Percentiles rank a stretch among this genome's conserved stretches.
phyloP scores from a whole-genome alignment of 176 grass and related monocot species.

The Juncus effusus region DNA sequence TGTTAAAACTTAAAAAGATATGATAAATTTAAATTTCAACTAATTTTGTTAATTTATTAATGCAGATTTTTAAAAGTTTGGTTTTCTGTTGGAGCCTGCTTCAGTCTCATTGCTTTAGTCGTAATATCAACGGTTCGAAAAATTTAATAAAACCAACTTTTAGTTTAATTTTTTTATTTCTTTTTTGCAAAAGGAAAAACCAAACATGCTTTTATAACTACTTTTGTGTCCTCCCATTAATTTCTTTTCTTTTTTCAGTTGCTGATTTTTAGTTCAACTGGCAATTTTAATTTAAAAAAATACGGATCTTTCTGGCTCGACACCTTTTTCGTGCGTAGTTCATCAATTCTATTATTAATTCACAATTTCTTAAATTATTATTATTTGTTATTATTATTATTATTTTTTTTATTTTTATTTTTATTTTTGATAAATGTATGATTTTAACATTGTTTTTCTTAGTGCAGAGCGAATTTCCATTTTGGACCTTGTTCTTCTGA shows the following conservation, averaged over 20 bases:
- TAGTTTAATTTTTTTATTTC: not conserved
- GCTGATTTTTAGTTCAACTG: conserved; percentile 53
- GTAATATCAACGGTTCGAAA: conserved; percentile 65
- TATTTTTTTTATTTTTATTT: conserved; percentile 26
- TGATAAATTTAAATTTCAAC: conserved; percentile 6
- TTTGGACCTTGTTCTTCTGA: conserved; percentile 45
- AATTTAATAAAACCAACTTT: not conserved
- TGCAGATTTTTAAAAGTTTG: conserved; percentile 58
- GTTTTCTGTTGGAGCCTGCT: conserved; percentile 69
- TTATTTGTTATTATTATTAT: too few relatives aligned
- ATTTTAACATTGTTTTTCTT: conserved; percentile 13
- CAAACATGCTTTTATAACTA: too few relatives aligned
- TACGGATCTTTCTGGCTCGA: conserved; percentile 35
- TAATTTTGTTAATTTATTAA: conserved; percentile 17
- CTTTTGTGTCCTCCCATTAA: not conserved
- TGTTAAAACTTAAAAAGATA: not conserved
- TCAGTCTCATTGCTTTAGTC: conserved; percentile 51
- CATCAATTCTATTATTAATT: conserved; percentile 4
- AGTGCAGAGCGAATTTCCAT: conserved; percentile 56
- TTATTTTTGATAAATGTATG: not conserved
- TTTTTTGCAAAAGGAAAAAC: too few relatives aligned
- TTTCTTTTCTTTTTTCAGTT: conserved; percentile 42
- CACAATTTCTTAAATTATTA: too few relatives aligned
- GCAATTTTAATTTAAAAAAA: conserved; percentile 32
- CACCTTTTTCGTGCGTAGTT: conserved; percentile 50